Base-by-base conservation (phyloP, 805 yeast genomes). In the Saccharomyces paradoxus region DNA sequence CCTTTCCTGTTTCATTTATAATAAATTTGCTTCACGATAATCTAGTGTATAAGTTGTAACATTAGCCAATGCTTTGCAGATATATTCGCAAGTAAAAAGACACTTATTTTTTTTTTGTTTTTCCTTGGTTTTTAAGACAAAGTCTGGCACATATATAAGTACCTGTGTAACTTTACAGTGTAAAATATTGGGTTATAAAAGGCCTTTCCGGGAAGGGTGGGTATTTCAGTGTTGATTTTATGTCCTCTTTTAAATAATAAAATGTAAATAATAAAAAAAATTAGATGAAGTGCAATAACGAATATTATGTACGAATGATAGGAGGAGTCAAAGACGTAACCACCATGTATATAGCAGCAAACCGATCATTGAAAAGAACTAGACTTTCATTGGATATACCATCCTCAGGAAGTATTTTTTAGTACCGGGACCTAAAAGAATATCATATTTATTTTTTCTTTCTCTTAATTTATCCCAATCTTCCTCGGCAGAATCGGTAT, bases 351-450 rank as follows among this genome's bases (percentile, higher is more conserved):
- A 17, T 37, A 17, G 22, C 44, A 37, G 17, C 4, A n/a, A 37
- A 17, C 9, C 10, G 22, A 8, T n/a, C 21, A 7, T 17, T 6
- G 21, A 32, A 8, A 46, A 46, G 13, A 14, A 21, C 55, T 53
- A 68, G 14, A 65, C 62, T 48, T 60, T 64, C 58, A 60, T 64
- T 2, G 64, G 66, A 37, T 63, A 58, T 12, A 58, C 52, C 58
- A 65, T 57, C 53, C 72, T 65, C 17, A 53, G 49, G n/a, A 66
- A 53, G 31, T 60, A 66, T 41, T 57, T 54, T 50, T 59, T 57
- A 8, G 58, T 4, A 6, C 62, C 64, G 2, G 58, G 53, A 7
- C 61, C 64, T 31, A 62, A 49, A 8, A 61, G 49, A 24, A 46
- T 31, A 21, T 58, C 61, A 49, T 59, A 64, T 26, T 57, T 59